Base-by-base conservation (phyloP, 352 stramenopile species). In the Globisporangium middletonii region DNA sequence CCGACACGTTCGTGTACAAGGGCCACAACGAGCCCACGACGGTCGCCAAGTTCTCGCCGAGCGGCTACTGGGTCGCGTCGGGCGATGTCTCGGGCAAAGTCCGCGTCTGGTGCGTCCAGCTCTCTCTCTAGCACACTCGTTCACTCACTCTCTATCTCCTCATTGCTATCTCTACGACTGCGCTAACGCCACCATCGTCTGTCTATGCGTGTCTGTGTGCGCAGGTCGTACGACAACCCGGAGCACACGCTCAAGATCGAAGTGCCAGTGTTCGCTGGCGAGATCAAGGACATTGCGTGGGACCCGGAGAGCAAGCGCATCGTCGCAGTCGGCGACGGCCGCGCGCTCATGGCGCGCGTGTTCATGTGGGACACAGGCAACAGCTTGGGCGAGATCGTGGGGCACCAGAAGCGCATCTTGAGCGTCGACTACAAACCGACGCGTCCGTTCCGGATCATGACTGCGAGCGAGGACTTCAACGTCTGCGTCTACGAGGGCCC, bases 311-410 rank as follows among this genome's bases (percentile, higher is more conserved):
- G 87, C 67, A 98, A 98, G 67, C 86, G 92, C 19, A 94, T 98
- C 55, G 83, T 95, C 23, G 88, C 83, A 8, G 87, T 96, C 23
- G 90, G 90, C 43, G 86, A 97, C 50, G 88, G 88, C 4, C 79
- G 89, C 49, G 67, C 76, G 15, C 50, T 92, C 28, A 86, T 90
- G 74, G 79, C 80, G 26, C 82, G 82, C 38, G 82, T 94, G 54
- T 97, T 99, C 71, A 95, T 97, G 77, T 99, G 96, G 94, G 97
- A 99, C 72, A 98, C 94, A 2, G 97, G 95, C 53, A 98, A 97
- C 66, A 97, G 72, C 51, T 81, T 97, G 33, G 96, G 97, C 37
- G 89, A 98, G 65, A 93, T 99, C 63, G 81, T 90, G 30, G 90
- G 92, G 48, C 95, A 99, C 79, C 75, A 89, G 50, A 98, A 98